Base-by-base conservation (phyloP, 257 asterid species). In the Penstemon barbatus region DNA sequence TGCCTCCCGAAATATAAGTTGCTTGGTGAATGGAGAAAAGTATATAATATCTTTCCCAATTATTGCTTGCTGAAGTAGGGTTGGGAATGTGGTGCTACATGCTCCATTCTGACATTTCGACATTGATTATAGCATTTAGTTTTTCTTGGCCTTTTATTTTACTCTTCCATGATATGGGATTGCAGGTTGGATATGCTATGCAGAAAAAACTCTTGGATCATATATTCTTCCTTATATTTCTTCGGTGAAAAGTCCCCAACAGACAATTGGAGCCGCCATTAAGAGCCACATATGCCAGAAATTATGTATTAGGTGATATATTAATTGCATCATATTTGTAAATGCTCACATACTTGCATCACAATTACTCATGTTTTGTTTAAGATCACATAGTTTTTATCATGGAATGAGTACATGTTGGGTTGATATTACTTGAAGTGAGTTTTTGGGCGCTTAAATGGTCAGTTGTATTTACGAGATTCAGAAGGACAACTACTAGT, bases 161-260 rank as follows among this genome's bases (percentile, higher is more conserved):
- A 70, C 49, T 50, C 54, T 65, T 61, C 37, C 58, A n/a, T 37
- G 18, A 70, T 78, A 12, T 73, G 62, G 61, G 54, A 45, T 73
- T 74, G 71, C 88, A 94, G 99, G 99, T 70, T 94, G 99, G 99
- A 85, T 94, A 80, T 94, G 99, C 78, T 94, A 94, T 78, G 99
- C 99, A 4, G 99, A 91, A 83, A 94, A 94, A 82, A 86, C 97
- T 69, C 96, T 94, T 59, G 97, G 97, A 57, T 86, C 98, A 19
- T 91, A 82, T 77, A 78, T 94, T 82, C 91, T 94, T 73, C 97
- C 99, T 50, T 82, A 91, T 81, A 89, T 94, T 66, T 94, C 99
- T 66, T 86, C 96, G 10, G 98, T 94, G 70, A 94, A 94, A 81
- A 94, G 98, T 70, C 99, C 99, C 57, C 99, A 94, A 67, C 99